Evolutionary conservation across 805 yeast genomes (phyloP).

Genomic region (Kodamaea hsintzibuensis): DNA sequence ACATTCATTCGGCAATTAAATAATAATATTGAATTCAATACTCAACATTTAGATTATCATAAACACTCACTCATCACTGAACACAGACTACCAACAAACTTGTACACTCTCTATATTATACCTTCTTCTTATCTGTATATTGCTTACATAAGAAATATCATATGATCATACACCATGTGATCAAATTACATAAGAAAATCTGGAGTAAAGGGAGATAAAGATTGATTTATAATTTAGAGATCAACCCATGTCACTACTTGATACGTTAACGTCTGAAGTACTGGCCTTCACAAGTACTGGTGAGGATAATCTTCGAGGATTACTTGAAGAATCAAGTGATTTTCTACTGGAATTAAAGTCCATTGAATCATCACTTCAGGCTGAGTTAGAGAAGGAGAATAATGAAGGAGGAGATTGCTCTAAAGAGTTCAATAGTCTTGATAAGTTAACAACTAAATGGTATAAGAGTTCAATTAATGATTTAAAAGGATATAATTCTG

Average conservation of each 20-base stretch:
- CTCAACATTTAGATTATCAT: no score
- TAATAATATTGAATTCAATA: no score
- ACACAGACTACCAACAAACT: no score
- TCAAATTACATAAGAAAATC: constrained; percentile 2
- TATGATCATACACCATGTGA: no score
- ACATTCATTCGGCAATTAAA: no score
- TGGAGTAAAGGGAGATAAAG: neutral
- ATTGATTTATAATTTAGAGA: neutral
- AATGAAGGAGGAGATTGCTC: neutral
- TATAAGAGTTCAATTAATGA: constrained; percentile 34
- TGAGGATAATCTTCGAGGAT: constrained; percentile 15
- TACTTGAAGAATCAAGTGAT: constrained; percentile 23
- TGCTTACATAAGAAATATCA: neutral
- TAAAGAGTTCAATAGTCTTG: constrained; percentile 11
- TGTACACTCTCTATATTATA: no score
- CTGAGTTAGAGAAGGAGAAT: constrained; percentile 11
- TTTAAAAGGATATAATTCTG: constrained; percentile 38
- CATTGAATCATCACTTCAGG: constrained; percentile 16
- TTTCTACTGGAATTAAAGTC: constrained; percentile 25
- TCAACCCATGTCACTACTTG: constrained; percentile 20
- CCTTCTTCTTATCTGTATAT: neutral
- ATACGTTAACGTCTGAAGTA: constrained; percentile 28
- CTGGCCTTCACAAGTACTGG: constrained; percentile 25
- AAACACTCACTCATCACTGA: no score
- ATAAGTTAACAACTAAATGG: constrained; percentile 28